These are phyloP conservation scores for Didymella lethalis DNA, from an alignment of 2,329 filamentous ascomycete species.

Conservation along the genomic window DNA sequence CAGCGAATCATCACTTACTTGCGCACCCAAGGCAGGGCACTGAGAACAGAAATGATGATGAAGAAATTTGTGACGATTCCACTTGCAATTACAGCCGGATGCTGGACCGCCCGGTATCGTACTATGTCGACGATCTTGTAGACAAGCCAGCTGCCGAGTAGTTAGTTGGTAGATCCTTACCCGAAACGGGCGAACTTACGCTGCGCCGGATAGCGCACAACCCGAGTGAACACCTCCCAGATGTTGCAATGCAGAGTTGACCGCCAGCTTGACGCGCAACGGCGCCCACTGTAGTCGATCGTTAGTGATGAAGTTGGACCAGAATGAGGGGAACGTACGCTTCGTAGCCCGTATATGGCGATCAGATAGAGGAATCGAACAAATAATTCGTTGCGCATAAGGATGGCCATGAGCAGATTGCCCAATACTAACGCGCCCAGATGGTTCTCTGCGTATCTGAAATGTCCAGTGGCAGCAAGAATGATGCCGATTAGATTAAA, in stretches of 20 bases:
- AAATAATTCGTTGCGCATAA: slow-evolving; percentile 47
- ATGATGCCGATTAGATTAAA: slow-evolving; percentile 45
- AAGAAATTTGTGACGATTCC: slow-evolving; percentile 47
- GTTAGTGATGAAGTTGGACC: slow-evolving; percentile 8
- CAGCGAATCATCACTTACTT: slow-evolving; percentile 32
- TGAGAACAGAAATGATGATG: slow-evolving; percentile 48
- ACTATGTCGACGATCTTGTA: slow-evolving; percentile 49
- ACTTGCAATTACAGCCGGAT: slow-evolving; percentile 42
- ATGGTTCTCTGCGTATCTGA: slow-evolving; percentile 45
- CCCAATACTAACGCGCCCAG: slow-evolving; percentile 45
- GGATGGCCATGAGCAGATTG: slow-evolving; percentile 42
- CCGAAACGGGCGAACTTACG: slow-evolving; percentile 27
- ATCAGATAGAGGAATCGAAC: slow-evolving; percentile 45
- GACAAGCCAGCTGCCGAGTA: slow-evolving; percentile 40
- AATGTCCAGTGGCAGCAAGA: slow-evolving; percentile 38
- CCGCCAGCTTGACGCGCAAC: slow-evolving; percentile 39
- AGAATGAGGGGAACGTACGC: background rate
- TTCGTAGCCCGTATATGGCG: slow-evolving; percentile 42
- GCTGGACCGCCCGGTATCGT: slow-evolving; percentile 43
- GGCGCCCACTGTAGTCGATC: slow-evolving; percentile 42
- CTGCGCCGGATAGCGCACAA: slow-evolving; percentile 46
- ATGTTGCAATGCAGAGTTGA: slow-evolving; percentile 45
- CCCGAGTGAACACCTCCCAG: slow-evolving; percentile 48
- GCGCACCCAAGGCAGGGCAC: slow-evolving; percentile 48
- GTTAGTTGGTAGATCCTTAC: slow-evolving; percentile 17